Percentiles rank a stretch among this genome's conserved stretches.
Conservation (phyloP, 2,329 filamentous ascomycete genomes). For the Neobulgaria alba region DNA sequence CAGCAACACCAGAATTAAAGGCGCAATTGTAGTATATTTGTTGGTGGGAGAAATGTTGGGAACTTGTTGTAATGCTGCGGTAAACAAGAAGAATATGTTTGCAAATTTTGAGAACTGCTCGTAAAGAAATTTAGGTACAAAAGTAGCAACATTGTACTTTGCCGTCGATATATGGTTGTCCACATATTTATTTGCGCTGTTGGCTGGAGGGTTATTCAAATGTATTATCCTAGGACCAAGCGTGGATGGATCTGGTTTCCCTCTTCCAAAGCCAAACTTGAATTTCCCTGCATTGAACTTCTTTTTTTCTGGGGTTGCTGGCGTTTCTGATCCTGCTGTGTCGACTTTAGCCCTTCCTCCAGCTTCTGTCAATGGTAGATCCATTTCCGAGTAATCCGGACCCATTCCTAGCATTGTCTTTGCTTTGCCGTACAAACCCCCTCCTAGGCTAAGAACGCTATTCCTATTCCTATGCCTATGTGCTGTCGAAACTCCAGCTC, state of each 20-base stretch:
- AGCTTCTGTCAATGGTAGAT: slow-evolving; percentile 82
- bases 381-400: slow-evolving; percentile 91
- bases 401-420: slow-evolving; percentile 90
- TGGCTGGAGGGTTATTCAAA: slow-evolving; percentile 92
- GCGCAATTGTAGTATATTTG: slow-evolving; percentile 89
- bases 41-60: slow-evolving; percentile 93
- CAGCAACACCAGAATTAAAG: slow-evolving; percentile 78
- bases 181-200: slow-evolving; percentile 79
- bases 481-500: slow-evolving; percentile 36
- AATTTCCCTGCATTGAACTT: slow-evolving; percentile 63
- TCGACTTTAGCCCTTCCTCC: slow-evolving; percentile 40
- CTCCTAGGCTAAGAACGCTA: slow-evolving; percentile 79
- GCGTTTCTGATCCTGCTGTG: slow-evolving; percentile 37
- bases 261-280: slow-evolving; percentile 84
- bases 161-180: slow-evolving; percentile 97
- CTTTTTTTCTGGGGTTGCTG: slow-evolving; percentile 39
- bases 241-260: slow-evolving; percentile 81
- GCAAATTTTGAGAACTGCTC: slow-evolving; percentile 99
- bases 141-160: slow-evolving; percentile 92
- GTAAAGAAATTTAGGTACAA: slow-evolving; percentile 92
- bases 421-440: slow-evolving; percentile 75
- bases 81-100: slow-evolving; percentile 99
- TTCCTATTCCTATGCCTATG: slow-evolving; percentile 68
- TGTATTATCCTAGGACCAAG: slow-evolving; percentile 88
- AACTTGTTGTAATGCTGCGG: slow-evolving; percentile 88